Conservation (phyloP, 1,139 yeast genomes). For the Meyerozyma guilliermondii region DNA sequence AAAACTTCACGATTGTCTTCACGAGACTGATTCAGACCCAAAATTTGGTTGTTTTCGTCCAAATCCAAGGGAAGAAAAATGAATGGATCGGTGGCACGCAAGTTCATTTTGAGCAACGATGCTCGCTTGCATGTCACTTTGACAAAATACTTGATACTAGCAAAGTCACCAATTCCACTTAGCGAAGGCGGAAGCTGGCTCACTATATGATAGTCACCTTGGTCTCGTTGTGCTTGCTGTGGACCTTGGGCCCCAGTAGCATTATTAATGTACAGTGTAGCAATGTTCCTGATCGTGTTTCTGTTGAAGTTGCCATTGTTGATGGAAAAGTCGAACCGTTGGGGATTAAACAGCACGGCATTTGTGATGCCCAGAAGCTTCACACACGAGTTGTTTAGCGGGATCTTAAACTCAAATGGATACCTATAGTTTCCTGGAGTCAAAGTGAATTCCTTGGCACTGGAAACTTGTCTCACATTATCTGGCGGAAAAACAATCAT, state of each 20-base stretch:
- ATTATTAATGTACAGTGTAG: conserved; percentile 13
- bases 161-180: conserved; percentile 41
- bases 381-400: conserved; percentile 46
- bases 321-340: conserved; percentile 26
- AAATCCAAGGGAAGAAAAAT: conserved; percentile 50
- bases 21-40: conserved; percentile 14
- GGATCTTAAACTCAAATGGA: conserved; percentile 53
- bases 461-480: conserved; percentile 44
- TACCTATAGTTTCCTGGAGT: conserved; percentile 57
- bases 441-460: conserved; percentile 51
- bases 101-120: conserved; percentile 45
- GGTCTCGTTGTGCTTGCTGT: not conserved
- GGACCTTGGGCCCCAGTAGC: not conserved
- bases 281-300: conserved; percentile 17
- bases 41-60: conserved; percentile 22
- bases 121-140: conserved; percentile 58
- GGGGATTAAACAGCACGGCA: conserved; percentile 30
- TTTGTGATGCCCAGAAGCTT: conserved; percentile 39
- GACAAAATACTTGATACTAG: conserved; percentile 47
- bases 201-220: conserved; percentile 30
- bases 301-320: conserved; percentile 32
- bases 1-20: conserved; percentile 36
- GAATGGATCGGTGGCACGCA: conserved; percentile 47
- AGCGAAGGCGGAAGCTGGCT: conserved; percentile 55
- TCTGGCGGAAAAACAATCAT: conserved; percentile 57